Evolutionary conservation across 2,329 filamentous ascomycete genomes (phyloP).

Genomic region (Venturia aucupariae): DNA sequence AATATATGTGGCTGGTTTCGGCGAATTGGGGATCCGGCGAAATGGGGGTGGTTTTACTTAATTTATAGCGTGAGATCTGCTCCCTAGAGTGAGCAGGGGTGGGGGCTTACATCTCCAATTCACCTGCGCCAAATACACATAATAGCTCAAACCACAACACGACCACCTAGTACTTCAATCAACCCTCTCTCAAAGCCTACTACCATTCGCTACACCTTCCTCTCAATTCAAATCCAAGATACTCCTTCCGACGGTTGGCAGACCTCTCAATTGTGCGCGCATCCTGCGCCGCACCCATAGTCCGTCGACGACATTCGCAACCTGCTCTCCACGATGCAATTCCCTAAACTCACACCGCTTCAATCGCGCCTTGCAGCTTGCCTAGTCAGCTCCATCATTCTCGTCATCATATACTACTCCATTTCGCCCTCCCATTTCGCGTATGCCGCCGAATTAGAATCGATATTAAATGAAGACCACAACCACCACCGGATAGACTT

Average conservation of each 20-base stretch:
- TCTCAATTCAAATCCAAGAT: not conserved
- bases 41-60: too few relatives aligned
- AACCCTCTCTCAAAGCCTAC: not conserved
- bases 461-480: conserved; percentile 36
- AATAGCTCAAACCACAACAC: not conserved
- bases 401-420: conserved; percentile 52
- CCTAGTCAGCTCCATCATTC: conserved; percentile 49
- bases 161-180: not conserved
- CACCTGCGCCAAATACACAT: not conserved
- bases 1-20: too few relatives aligned
- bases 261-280: not conserved
- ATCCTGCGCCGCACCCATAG: not conserved
- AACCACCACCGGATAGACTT: conserved; percentile 38
- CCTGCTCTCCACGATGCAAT: conserved; percentile 26
- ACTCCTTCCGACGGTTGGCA: not conserved
- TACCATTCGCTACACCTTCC: not conserved
- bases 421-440: conserved; percentile 51
- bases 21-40: too few relatives aligned
- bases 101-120: not conserved
- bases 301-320: not conserved
- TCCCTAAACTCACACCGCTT: conserved; percentile 52
- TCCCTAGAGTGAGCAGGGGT: not conserved
- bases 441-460: conserved; percentile 49
- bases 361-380: conserved; percentile 66
- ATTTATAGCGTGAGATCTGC: too few relatives aligned